These are phyloP conservation scores for Cochlearia excelsa DNA, from an alignment of 345 rosid species.

Conservation along the genomic window DNA sequence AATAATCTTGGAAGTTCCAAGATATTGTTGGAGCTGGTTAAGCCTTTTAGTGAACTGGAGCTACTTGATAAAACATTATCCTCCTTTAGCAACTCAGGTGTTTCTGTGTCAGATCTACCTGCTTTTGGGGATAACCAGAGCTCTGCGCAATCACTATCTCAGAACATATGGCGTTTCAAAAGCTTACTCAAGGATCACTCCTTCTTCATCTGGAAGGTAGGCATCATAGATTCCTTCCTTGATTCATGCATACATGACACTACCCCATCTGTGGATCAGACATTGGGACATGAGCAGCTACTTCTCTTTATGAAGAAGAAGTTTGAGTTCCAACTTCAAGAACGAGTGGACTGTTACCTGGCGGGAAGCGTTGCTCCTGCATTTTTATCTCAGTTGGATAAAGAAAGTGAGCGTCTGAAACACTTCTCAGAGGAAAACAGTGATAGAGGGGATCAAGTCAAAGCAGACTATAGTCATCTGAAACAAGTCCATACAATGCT, in stretches of 20 bases:
- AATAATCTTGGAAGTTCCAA: constrained; percentile 54
- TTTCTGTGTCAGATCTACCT: constrained; percentile 43
- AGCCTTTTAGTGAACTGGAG: constrained; percentile 73
- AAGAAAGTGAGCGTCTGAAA: constrained; percentile 56
- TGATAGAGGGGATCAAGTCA: constrained; percentile 39
- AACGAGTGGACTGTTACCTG: constrained; percentile 57
- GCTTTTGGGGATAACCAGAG: constrained; percentile 47
- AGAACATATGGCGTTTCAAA: constrained; percentile 67
- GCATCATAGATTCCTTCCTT: constrained; percentile 70
- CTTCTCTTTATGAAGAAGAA: constrained; percentile 65
- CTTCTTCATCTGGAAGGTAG: constrained; percentile 85
- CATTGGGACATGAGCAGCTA: constrained; percentile 86
- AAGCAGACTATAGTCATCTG: constrained; percentile 45
- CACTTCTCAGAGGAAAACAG: constrained; percentile 48
- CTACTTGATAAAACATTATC: constrained; percentile 51
- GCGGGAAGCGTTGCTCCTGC: constrained; percentile 59
- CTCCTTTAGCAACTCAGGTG: constrained; percentile 40
- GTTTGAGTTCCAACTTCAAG: constrained; percentile 71
- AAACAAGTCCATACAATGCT: constrained; percentile 70
- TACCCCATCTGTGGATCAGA: constrained; percentile 64
- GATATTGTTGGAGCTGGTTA: constrained; percentile 48
- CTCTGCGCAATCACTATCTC: constrained; percentile 58
- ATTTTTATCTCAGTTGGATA: constrained; percentile 58
- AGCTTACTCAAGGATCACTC: constrained; percentile 52
- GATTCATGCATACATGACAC: constrained; percentile 81